Percentiles rank a stretch among this genome's conserved stretches.
Conservation (phyloP, 2,329 filamentous ascomycete species). For the Gnomoniopsis smithogilvyi region DNA sequence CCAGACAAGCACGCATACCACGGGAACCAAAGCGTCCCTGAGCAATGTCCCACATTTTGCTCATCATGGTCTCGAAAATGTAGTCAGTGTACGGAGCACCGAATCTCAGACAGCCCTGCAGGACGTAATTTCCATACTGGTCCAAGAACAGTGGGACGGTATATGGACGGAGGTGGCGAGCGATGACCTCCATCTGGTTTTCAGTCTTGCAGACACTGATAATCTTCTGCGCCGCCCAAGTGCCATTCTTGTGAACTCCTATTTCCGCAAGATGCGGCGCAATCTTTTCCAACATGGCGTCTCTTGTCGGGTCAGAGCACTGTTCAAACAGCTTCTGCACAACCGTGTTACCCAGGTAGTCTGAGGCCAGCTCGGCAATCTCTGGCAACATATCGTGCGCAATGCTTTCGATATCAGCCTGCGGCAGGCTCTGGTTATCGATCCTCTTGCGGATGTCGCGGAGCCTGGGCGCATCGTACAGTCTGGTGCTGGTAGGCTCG, state of each 20-base stretch:
- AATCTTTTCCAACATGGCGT: slow-evolving; percentile 86
- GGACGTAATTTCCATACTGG: slow-evolving; percentile 97
- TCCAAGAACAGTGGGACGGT: slow-evolving; percentile 91
- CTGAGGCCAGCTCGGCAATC: slow-evolving; percentile 89
- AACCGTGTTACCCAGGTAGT: slow-evolving; percentile 98
- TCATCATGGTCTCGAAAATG: slow-evolving; percentile 97
- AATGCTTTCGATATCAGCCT: slow-evolving; percentile 86
- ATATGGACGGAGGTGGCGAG: slow-evolving; percentile 80
- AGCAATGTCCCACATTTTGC: slow-evolving; percentile 86
- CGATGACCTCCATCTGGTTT: slow-evolving; percentile 78
- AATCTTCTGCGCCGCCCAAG: slow-evolving; percentile 99
- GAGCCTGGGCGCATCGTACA: slow-evolving; percentile 91
- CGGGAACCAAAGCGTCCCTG: slow-evolving; percentile 93
- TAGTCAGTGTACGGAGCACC: slow-evolving; percentile 87
- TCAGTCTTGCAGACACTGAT: slow-evolving; percentile 92
- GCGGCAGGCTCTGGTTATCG: slow-evolving; percentile 85
- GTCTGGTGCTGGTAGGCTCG: slow-evolving; percentile 82
- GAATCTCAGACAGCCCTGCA: slow-evolving; percentile 95
- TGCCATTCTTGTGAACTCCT: slow-evolving; percentile 98
- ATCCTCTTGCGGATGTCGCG: slow-evolving; percentile 96
- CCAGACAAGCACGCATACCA: slow-evolving; percentile 93
- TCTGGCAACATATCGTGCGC: slow-evolving; percentile 94
- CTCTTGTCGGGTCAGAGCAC: slow-evolving; percentile 85
- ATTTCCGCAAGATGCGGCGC: slow-evolving; percentile 92
- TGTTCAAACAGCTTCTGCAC: slow-evolving; percentile 98